Conservation (phyloP, 1,284 basidiomycete species). For the Pyrrhoderma noxium region DNA sequence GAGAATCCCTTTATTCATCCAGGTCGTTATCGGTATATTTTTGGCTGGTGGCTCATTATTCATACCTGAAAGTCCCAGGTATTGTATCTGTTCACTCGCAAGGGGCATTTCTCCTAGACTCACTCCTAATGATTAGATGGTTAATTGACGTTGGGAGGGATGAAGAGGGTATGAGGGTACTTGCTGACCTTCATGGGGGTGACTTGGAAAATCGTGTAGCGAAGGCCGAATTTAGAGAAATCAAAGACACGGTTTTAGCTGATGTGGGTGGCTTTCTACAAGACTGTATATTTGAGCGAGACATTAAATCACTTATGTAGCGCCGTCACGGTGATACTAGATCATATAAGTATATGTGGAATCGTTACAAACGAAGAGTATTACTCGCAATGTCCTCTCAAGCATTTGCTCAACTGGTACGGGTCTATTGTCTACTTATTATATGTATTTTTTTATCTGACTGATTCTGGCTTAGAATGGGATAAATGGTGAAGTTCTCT, state of each 20-base stretch:
- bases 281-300: not conserved
- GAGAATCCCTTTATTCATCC: constrained; percentile 78
- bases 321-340: constrained; percentile 71
- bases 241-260: constrained; percentile 79
- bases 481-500: constrained; percentile 62
- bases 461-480: constrained; percentile 55
- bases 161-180: constrained; percentile 78
- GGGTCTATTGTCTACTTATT: constrained; percentile 23
- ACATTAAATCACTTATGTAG: constrained; percentile 30
- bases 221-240: constrained; percentile 84
- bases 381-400: constrained; percentile 95
- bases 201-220: constrained; percentile 70
- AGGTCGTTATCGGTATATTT: constrained; percentile 82
- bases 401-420: constrained; percentile 87
- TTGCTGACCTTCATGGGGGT: constrained; percentile 87
- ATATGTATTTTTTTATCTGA: not conserved
- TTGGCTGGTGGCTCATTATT: constrained; percentile 79
- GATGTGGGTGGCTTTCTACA: constrained; percentile 47
- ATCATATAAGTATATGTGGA: constrained; percentile 84
- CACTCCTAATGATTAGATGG: constrained; percentile 58
- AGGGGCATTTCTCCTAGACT: not conserved
- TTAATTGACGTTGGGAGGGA: constrained; percentile 88
- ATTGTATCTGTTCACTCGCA: constrained; percentile 21
- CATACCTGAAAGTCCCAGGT: constrained; percentile 92
- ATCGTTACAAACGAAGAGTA: constrained; percentile 81